Base-by-base conservation (phyloP, 208 protist genomes). In the Trypanosoma congolense region DNA sequence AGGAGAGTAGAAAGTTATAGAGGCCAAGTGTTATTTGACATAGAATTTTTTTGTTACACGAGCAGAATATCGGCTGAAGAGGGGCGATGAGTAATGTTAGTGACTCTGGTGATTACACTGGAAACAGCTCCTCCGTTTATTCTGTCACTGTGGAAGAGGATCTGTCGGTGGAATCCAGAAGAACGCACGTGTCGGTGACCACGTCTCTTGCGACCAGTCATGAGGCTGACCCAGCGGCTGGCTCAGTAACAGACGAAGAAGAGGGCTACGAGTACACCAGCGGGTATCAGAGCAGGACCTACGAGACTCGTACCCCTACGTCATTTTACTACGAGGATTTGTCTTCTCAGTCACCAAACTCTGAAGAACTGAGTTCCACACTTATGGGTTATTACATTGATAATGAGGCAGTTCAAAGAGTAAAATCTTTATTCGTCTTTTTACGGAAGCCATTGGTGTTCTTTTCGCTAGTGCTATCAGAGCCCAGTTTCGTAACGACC, bases 361-460 rank as follows among this genome's bases (percentile, higher is more conserved):
- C 80, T 1, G 56, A 65, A 51, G 77, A 88, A 52, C 67, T 89
- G 48, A 90, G 83, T 69, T 88, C 87, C 9, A 89, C 87, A 19
- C 87, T 88, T 48, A 69, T 75, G 33, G 87, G 74, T 31, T 85
- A 90, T 61, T 93, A 89, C 58, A 63, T 83, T 53, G 77, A 86
- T 8, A 85, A 79, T 67, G 66, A 75, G n/a, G 54, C 51, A 9
- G 61, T 77, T 46, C 61, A 49, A 28, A 62, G 60, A 26, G 42
- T 80, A 21, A 36, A 59, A 22, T 61, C 36, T 1, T 73, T 63
- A 18, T 16, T 71, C 35, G 68, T 29, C 35, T 85, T 84, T 46
- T 51, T 89, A 8, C 66, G 75, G 9, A 77, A 75, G 10, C 87
- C 87, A 2, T 33, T 90, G 4, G 65, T 77, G 35, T 93, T 88